These are phyloP conservation scores for Emydomyces testavorans DNA, from an alignment of 2,329 filamentous ascomycete species.

Conservation along the genomic window DNA sequence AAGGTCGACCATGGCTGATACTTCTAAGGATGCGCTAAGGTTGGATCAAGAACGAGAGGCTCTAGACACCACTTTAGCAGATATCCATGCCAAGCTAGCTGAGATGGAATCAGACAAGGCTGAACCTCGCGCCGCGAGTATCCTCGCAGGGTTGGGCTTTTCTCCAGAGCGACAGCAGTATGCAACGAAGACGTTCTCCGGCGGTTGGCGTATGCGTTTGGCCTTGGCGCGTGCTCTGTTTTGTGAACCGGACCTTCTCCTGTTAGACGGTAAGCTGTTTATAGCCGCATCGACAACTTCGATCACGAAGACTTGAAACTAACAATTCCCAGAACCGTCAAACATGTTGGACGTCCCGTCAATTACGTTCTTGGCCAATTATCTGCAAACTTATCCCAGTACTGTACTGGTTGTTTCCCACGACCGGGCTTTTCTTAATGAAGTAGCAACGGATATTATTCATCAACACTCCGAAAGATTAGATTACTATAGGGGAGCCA, in stretches of 20 bases:
- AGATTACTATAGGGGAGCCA: constrained; percentile 96
- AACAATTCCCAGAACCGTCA: constrained; percentile 59
- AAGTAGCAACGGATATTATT: constrained; percentile 97
- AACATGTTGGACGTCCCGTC: constrained; percentile 99
- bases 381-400: constrained; percentile 86
- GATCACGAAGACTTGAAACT: constrained; percentile 13
- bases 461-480: constrained; percentile 95
- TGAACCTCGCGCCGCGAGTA: constrained; percentile 87
- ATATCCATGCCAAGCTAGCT: constrained; percentile 80
- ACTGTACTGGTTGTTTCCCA: constrained; percentile 94
- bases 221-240: constrained; percentile 90
- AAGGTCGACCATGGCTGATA: constrained; percentile 72
- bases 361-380: constrained; percentile 93
- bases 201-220: constrained; percentile 98
- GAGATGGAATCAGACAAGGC: constrained; percentile 99
- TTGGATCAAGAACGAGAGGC: constrained; percentile 82
- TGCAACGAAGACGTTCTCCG: constrained; percentile 94
- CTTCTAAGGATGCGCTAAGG: constrained; percentile 73
- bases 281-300: not conserved
- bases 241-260: constrained; percentile 88
- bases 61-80: constrained; percentile 77
- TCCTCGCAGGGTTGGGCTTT: constrained; percentile 93
- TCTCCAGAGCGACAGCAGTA: constrained; percentile 83
- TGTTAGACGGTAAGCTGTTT: constrained; percentile 58
- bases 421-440: constrained; percentile 97